Base-by-base conservation (phyloP, 2,329 filamentous ascomycete genomes). In the Fusarium graminum region DNA sequence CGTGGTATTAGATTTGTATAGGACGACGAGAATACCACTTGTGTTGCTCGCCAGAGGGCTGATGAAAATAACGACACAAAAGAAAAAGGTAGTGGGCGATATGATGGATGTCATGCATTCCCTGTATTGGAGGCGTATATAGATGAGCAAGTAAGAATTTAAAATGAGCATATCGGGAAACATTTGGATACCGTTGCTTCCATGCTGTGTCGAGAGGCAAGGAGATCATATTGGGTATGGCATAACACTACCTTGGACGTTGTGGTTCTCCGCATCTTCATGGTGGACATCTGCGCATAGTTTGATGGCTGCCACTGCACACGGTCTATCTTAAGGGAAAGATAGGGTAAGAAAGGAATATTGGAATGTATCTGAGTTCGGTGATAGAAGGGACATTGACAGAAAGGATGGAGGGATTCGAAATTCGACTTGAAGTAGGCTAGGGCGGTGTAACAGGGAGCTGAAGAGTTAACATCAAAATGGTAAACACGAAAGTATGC, bases 51-150 rank as follows among this genome's bases (percentile, higher is more conserved):
- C 45, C 50, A 60, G 39, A 55, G 36, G 60, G 57, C 43, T 34
- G 60, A 61, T 54, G 56, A 54, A 54, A 65, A 52, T 32, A 45
- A 62, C 41, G 40, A 53, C 56, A 40, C 26, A 41, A 56, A 58
- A 63, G 40, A 43, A 30, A 59, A 59, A 61, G 59, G 56, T 39
- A 55, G 56, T 67, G 50, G 64, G 51, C 55, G 66, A 65, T 59
- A 55, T 60, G 65, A 61, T 69, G 59, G 63, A 63, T 67, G 62
- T 43, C 52, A 59, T 57, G 30, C 55, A 53, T 63, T 69, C 36
- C 60, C 65, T 54, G 57, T 45, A 49, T 52, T 65, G 65, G 30
- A 50, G 51, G 45, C 63, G 58, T 60, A 65, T 63, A 71, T 68
- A 71, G 68, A 71, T 42, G 55, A 52, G 50, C 50, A 60, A 68